Base-by-base conservation (phyloP, 2,329 filamentous ascomycete species). In the Helotiales sp. region DNA sequence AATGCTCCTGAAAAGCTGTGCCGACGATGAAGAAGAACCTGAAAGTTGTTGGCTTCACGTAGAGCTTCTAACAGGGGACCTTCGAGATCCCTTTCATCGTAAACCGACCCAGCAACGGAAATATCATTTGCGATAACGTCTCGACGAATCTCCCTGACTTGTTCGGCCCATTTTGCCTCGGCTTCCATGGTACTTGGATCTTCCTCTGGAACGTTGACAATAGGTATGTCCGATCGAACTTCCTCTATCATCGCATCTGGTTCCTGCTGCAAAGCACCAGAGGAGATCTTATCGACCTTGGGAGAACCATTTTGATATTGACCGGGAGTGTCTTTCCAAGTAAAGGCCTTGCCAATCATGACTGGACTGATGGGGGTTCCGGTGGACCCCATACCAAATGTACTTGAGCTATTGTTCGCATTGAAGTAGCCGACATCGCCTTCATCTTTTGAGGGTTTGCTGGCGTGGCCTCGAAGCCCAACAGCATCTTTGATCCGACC, bases 401-500 rank as follows among this genome's bases (percentile, higher is more conserved):
- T 55, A 10, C 45, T 67, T 34, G 71, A 67, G 26, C 70, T 58
- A 65, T 67, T 72, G 26, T 65, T 71, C 2, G 74, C 70, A 65
- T 66, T 71, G 49, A 74, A 74, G 47, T 75, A 75, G 28, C 65
- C 67, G 10, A 64, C 64, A n/a, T 73, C 73, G 20, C 17, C 61
- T 13, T 78, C 87, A 63, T 90, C 87, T 71, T 82, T 86, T 3
- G 87, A 88, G n/a, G 83, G 82, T 15, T 85, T 84, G 70, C 78
- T 83, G 55, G 76, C 74, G 67, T 90, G 86, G 1, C 85, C 84
- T 49, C 76, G 74, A 43, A 74, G 66, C 1, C 92, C 92, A 40
- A 97, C 91, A 2, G 89, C 93, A 76, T 95, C 93, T 75, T 94
- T 94, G 77, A 97, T 93, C 40, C 92, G 89, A 1, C 91, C 92